Conservation (phyloP, 2,329 filamentous ascomycete genomes). For the Lojkania enalia region DNA sequence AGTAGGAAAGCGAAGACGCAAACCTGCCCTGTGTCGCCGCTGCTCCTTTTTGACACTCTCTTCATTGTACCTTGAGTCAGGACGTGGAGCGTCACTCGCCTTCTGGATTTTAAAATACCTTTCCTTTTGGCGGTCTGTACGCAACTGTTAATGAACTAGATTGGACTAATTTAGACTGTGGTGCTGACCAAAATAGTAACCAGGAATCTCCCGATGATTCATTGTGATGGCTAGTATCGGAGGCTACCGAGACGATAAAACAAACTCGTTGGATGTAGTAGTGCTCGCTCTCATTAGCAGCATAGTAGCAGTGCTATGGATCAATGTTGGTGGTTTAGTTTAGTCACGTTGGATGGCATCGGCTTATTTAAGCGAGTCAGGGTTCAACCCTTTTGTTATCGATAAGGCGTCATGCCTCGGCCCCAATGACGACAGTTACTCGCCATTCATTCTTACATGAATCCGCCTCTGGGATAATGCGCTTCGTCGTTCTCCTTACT, state of each 20-base stretch:
- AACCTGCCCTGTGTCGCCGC: constrained; percentile 10
- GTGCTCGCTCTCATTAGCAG: background rate
- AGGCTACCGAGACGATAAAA: too few species aligned
- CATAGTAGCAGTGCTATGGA: too few species aligned
- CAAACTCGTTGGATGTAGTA: background rate
- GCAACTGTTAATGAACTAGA: constrained; percentile 4
- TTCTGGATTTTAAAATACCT: constrained; percentile 56
- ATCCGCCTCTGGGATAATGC: background rate
- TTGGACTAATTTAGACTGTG: background rate
- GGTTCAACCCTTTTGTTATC: constrained; percentile 10
- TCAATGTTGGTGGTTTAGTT: background rate
- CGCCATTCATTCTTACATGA: constrained; percentile 11
- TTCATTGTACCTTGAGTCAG: constrained; percentile 45
- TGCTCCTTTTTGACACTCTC: constrained; percentile 46
- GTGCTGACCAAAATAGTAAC: constrained; percentile 50
- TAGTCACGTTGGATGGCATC: background rate
- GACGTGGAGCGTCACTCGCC: constrained; percentile 38
- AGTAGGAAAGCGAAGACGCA: background rate
- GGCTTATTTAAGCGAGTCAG: constrained; percentile 16
- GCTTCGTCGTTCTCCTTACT: background rate
- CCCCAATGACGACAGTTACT: constrained; percentile 17
- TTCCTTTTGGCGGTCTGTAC: constrained; percentile 49
- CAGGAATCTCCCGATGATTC: constrained; percentile 50
- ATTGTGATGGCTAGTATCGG: constrained; percentile 24
- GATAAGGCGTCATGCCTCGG: constrained; percentile 16